Base-by-base conservation (phyloP, 257 asterid genomes). In the Capsicum baccatum region DNA sequence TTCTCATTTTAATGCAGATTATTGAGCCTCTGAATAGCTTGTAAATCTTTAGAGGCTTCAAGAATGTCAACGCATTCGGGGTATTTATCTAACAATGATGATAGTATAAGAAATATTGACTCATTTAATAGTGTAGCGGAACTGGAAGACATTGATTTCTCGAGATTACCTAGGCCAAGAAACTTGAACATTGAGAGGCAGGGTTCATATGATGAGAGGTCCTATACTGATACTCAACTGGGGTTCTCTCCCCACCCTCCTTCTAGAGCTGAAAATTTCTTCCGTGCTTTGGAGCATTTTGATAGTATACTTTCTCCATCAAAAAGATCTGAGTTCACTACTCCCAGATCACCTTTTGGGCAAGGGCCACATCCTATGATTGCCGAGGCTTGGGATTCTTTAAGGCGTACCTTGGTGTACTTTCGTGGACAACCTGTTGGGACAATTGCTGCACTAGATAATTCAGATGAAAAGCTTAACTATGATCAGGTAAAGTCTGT, bases 371-470 rank as follows among this genome's bases (percentile, higher is more conserved):
- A 89, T 85, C 96, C 98, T 37, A 91, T 92, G 90, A 52, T 89
- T 50, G 85, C 90, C 0, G 98, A 94, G 92, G 98, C 98, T 48
- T 94, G 98, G 98, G 97, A 92, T 8, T 82, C 83, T 84, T 73
- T 92, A 84, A 90, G 92, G 85, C 94, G 93, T 8, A 87, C 98
- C 2, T 83, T 94, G 88, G 98, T 94, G 70, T 83, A 85, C 88
- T 94, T 94, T 66, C 96, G 97, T 0, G 98, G 98, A 19, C 89
- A 88, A 52, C 94, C 98, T 50, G 98, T 93, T 79, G 98, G 98
- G 84, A 94, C 98, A 6, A 93, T 94, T 66, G 98, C 98, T 26
- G 98, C 97, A 7, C 83, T 87, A 54, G 98, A 94, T 82, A 93
- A 80, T 88, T 93, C 95, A 10, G 98, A 94, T 55, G 98, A 94